A percentile compares a stretch with the other conserved stretches of the same genome.
These are phyloP conservation scores for Cocos nucifera DNA, from an alignment of 176 grass and related monocot genomes.

Conservation along the genomic window DNA sequence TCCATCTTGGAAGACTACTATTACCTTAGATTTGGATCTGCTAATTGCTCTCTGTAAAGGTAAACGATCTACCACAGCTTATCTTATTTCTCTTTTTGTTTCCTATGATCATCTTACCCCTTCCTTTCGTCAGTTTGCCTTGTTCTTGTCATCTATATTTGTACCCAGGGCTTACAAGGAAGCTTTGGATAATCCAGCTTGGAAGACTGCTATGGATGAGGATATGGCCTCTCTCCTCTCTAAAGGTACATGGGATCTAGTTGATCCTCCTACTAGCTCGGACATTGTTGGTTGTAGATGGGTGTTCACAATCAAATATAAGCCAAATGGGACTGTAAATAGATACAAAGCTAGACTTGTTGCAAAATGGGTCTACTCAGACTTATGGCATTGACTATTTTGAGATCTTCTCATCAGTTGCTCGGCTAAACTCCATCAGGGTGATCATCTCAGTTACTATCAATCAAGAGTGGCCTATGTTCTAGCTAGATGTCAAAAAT, in stretches of 20 bases:
- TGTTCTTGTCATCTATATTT: no score
- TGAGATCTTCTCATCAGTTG: not conserved
- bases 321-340: not conserved
- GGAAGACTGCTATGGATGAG: not conserved
- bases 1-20: no score
- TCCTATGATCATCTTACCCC: not conserved
- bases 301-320: not conserved
- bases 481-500: no score
- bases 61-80: no score
- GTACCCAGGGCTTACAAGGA: no score
- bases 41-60: no score
- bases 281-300: not conserved
- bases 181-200: no score
- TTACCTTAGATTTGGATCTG: no score
- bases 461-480: no score
- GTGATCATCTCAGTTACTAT: no score
- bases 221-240: not conserved
- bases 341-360: not conserved
- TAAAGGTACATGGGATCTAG: not conserved
- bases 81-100: not conserved
- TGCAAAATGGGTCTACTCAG: not conserved
- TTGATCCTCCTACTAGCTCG: not conserved
- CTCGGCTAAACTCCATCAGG: no score
- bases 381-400: not conserved
- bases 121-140: not conserved